These are phyloP conservation scores for Remersonia thermophila DNA, from an alignment of 2,329 filamentous ascomycete genomes.

Conservation along the genomic window DNA sequence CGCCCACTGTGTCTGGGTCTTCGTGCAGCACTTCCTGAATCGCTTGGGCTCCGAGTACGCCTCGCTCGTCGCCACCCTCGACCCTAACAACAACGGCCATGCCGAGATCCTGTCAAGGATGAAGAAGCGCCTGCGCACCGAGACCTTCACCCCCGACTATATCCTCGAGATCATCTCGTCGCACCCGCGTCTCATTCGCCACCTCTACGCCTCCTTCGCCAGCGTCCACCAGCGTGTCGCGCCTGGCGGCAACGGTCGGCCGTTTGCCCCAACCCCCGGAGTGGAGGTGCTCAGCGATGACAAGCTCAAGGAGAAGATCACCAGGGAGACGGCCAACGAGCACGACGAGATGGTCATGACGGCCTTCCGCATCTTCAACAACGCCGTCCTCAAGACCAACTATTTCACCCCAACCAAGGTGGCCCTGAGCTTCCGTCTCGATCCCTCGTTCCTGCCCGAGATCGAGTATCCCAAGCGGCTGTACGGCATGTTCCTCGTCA, in stretches of 20 bases:
- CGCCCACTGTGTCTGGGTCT: slow-evolving; percentile 94
- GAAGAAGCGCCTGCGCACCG: slow-evolving; percentile 86
- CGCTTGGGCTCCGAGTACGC: slow-evolving; percentile 85
- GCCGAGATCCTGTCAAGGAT: slow-evolving; percentile 83
- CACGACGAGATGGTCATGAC: slow-evolving; percentile 98
- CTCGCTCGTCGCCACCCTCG: slow-evolving; percentile 69
- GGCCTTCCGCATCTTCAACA: slow-evolving; percentile 93
- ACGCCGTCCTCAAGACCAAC: slow-evolving; percentile 89
- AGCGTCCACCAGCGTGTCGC: slow-evolving; percentile 59
- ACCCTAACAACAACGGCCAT: slow-evolving; percentile 69
- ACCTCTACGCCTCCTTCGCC: slow-evolving; percentile 84
- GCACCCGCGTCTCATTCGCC: slow-evolving; percentile 76
- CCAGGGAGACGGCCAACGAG: slow-evolving; percentile 74
- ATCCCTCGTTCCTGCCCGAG: slow-evolving; percentile 76
- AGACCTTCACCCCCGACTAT: slow-evolving; percentile 97
- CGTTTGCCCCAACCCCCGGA: slow-evolving; percentile 42
- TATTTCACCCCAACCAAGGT: slow-evolving; percentile 97
- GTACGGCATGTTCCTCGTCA: slow-evolving; percentile 98
- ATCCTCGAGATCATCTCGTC: slow-evolving; percentile 93
- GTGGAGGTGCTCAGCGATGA: slow-evolving; percentile 63
- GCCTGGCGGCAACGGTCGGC: slow-evolving; percentile 36
- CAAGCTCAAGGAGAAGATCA: slow-evolving; percentile 63
- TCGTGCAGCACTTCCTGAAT: slow-evolving; percentile 96
- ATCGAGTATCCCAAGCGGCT: slow-evolving; percentile 88
- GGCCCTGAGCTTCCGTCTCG: slow-evolving; percentile 87